Evolutionary conservation across 768 basidiomycete genomes (phyloP), one percentile per base, ranked within the genome.

Genomic region (Termitomyces eurrhizus): DNA sequence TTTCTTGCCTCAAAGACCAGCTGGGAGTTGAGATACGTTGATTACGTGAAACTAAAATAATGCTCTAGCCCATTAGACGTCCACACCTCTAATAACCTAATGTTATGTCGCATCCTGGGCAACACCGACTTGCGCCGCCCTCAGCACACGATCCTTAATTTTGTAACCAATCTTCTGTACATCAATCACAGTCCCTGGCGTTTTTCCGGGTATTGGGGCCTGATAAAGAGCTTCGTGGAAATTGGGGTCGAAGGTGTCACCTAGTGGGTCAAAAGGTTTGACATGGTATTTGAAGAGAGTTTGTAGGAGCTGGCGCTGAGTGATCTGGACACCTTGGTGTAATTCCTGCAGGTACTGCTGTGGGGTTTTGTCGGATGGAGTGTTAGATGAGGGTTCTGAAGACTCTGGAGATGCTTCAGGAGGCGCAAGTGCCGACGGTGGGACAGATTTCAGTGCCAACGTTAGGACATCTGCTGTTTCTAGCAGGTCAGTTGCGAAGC

Each of bases 71-170:
- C 58, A 62, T 55, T 59, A 63, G 45, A 52, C 52, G 62, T 66
- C 57, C 60, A 49, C 59, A 57, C 62, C 65, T 63, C 68, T 66
- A 66, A 65, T 63, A 57, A 50, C 59, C 51, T 57, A 64, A 62
- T 62, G 66, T 68, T 70, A 75, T 75, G 78, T 77, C 57, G 73
- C 72, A 61, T 90, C 88, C 75, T 93, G 90, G 18, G 88, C 95
- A 32, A 98, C 95, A 59, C 96, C 97, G 59, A 98, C 97, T 78
- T 98, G 94, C 24, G 97, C 95, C 4, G 97, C 93, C 59, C 97
- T 84, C 72, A 99, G 75, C 59, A 95, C 85, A 62, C 97, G 85
- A 65, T 93, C 92, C 77, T 96, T 97, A 77, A 99, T 94, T 77
- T 81, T 93, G 78, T 93, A 98, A 4, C 95, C 95, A 58, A 80